These are phyloP conservation scores for Venturia effusa DNA, from an alignment of 2,329 filamentous ascomycete genomes.

Conservation along the genomic window DNA sequence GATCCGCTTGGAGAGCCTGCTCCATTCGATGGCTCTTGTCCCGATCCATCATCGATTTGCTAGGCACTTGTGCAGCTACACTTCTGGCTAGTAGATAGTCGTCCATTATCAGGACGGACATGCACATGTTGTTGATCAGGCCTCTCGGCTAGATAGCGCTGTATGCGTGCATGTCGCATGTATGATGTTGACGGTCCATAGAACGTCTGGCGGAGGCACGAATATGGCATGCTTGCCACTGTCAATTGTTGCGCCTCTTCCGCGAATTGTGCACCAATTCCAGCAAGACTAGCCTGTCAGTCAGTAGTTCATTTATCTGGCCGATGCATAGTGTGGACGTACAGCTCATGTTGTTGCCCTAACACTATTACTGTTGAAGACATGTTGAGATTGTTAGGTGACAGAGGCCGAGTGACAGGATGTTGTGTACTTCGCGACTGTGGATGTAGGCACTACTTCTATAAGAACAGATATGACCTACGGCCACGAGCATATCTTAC, in stretches of 20 bases:
- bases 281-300: background rate
- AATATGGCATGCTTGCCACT: background rate
- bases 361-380: too few species aligned
- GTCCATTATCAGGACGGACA: background rate
- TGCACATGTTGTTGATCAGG: background rate
- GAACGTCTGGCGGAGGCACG: background rate
- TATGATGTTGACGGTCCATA: background rate
- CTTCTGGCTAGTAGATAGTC: background rate
- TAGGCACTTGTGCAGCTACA: background rate
- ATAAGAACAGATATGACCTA: too few species aligned
- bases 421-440: too few species aligned
- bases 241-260: background rate
- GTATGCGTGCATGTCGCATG: background rate
- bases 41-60: too few species aligned
- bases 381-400: too few species aligned
- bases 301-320: background rate
- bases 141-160: background rate
- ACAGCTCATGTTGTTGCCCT: background rate
- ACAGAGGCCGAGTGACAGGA: too few species aligned
- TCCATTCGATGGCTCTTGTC: too few species aligned
- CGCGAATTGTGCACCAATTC: background rate
- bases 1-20: too few species aligned
- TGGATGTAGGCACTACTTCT: too few species aligned
- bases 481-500: too few species aligned
- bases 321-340: background rate